Evolutionary conservation across 1,139 yeast species (phyloP), one percentile per base, ranked within the genome.

Genomic region (Yamadazyma conglobata): DNA sequence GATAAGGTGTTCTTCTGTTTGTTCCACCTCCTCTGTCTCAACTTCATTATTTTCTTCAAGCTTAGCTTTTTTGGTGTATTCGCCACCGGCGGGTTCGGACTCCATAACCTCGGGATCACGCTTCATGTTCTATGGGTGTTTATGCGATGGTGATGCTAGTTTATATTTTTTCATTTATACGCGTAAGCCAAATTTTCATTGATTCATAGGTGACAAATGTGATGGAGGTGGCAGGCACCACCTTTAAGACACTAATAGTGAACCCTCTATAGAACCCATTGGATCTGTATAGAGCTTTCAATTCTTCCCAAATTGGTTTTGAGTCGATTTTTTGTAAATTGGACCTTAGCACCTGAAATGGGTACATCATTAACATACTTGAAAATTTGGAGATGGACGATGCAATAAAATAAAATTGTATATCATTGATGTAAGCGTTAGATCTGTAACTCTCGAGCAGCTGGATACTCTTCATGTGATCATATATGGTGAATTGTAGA

Each of bases 401-500:
- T 5, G 86, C 68, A 56, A 11, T 84, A 60, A 48, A 77, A 83
- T 45, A 85, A 81, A 22, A 56, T 43, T 1, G 83, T 68, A 2
- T 72, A 50, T 19, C 81, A 54, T 33, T 24, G 19, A 23, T 13
- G 15, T 20, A 22, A 5, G 24, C 20, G 12, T 22, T 21, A 8
- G 22, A 8, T 11, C 20, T 55, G 28, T 28, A 48, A 4, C 22
- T 12, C 15, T 25, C 22, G 26, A 37, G 31, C 8, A 24, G 6
- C 15, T 19, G 10, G 9, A 23, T 37, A 50, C 49, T 13, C 54
- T 85, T 87, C 32, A 85, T 48, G 15, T 84, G 74, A 47, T 89
- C 96, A 51, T 91, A 91, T 15, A 87, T 60, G 11, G 95, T 76
- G 50, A 91, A 81, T 48, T 93, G 96, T 10, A 91, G 58, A 7